Evolutionary conservation across 345 rosid species (phyloP).

Genomic region (Sisymbrium altissimum): DNA sequence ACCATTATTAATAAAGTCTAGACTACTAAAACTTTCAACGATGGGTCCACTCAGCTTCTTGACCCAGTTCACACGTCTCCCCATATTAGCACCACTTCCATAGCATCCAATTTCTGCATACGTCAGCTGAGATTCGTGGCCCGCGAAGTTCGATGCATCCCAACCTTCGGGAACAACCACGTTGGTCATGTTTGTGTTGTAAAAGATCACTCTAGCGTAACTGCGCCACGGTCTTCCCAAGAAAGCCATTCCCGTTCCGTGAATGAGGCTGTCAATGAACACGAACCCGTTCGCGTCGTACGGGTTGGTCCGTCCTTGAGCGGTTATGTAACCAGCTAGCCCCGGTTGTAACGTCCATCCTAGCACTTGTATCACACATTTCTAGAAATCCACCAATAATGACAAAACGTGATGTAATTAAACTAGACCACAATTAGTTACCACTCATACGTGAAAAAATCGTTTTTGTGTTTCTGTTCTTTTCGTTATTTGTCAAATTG

Average conservation of each 20-base stretch:
- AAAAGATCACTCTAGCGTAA: conserved; percentile 48
- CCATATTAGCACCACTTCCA: conserved; percentile 41
- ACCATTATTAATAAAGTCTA: conserved; percentile 40
- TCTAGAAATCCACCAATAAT: conserved; percentile 30
- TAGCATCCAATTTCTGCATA: conserved; percentile 40
- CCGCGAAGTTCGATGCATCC: conserved; percentile 42
- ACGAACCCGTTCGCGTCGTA: conserved; percentile 46
- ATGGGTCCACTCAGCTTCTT: conserved; percentile 15
- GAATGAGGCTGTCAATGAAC: conserved; percentile 35
- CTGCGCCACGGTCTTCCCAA: conserved; percentile 61
- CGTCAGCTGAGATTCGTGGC: conserved; percentile 24
- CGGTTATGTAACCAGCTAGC: conserved; percentile 43
- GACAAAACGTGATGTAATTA: not conserved
- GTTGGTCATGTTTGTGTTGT: conserved; percentile 20
- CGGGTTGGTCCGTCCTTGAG: conserved; percentile 40
- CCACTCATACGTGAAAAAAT: not conserved
- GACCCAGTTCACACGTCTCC: conserved; percentile 46
- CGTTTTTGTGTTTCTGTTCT: too few species aligned
- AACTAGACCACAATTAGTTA: not conserved
- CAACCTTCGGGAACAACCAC: conserved; percentile 47
- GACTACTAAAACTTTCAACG: conserved; percentile 28
- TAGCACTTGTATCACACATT: conserved; percentile 44
- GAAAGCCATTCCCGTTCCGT: conserved; percentile 31
- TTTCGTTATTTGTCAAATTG: too few species aligned
- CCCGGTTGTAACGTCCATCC: conserved; percentile 38